Percentiles rank a stretch among this genome's conserved stretches.
These are phyloP conservation scores for Penicillium fuscoglaucum DNA, from an alignment of 2,329 filamentous ascomycete species.

Conservation along the genomic window DNA sequence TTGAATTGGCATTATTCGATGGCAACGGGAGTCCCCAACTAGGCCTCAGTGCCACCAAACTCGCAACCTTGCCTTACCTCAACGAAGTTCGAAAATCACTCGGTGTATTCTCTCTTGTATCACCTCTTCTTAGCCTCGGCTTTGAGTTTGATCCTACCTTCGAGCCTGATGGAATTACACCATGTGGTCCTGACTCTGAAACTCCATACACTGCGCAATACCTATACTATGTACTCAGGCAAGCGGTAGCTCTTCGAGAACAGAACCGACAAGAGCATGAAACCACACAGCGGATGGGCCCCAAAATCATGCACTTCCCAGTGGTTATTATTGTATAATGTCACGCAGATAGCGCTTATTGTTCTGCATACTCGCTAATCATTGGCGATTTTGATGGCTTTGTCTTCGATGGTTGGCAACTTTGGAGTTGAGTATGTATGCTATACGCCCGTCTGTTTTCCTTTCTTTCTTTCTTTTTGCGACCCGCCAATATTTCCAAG, in stretches of 20 bases:
- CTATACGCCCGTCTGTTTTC: not conserved
- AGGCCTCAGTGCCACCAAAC: conserved; percentile 8
- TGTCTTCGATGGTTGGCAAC: not conserved
- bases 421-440: not conserved
- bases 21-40: conserved; percentile 18
- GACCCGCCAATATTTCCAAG: not conserved
- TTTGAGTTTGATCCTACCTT: conserved; percentile 20
- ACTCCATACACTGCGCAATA: conserved; percentile 13
- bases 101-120: conserved; percentile 31
- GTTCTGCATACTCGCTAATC: not conserved
- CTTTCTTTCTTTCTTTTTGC: not conserved
- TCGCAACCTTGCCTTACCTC: conserved; percentile 18
- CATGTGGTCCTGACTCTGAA: conserved; percentile 5
- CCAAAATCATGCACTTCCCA: conserved; percentile 22
- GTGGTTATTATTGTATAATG: conserved; percentile 18
- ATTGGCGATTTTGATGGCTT: not conserved
- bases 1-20: conserved; percentile 25
- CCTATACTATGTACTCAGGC: conserved; percentile 12
- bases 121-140: conserved; percentile 10
- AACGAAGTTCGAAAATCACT: conserved; percentile 20
- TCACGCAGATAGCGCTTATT: not conserved
- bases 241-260: conserved; percentile 20
- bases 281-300: conserved; percentile 6
- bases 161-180: conserved; percentile 6
- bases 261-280: conserved; percentile 17